Conservation (phyloP, 106 monocot genomes). For the Platanthera guangdongensis region DNA sequence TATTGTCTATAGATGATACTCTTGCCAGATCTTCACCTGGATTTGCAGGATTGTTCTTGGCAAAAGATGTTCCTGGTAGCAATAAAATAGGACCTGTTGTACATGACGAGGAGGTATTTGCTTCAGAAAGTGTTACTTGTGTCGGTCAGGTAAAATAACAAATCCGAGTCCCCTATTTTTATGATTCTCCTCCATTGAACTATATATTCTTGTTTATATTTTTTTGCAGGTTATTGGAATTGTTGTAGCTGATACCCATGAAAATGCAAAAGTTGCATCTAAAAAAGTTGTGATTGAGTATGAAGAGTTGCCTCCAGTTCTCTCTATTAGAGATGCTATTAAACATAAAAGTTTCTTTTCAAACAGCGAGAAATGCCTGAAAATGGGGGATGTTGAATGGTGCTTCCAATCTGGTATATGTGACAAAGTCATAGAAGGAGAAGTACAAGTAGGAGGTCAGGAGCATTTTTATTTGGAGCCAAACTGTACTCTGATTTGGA, state of each 20-base stretch:
- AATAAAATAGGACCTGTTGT: conserved; percentile 70
- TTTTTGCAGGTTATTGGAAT: conserved; percentile 74
- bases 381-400: conserved; percentile 69
- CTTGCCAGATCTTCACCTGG: conserved; percentile 72
- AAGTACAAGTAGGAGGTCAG: conserved; percentile 92
- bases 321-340: conserved; percentile 84
- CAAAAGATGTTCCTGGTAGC: conserved; percentile 69
- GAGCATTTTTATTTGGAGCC: conserved; percentile 99
- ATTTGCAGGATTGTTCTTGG: conserved; percentile 74
- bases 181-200: neutral
- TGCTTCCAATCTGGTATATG: conserved; percentile 65
- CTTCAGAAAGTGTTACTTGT: conserved; percentile 86
- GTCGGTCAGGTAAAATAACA: conserved; percentile 76
- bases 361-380: conserved; percentile 40
- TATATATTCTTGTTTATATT: neutral
- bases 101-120: conserved; percentile 89
- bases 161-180: conserved; percentile 3
- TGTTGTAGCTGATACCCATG: conserved; percentile 95
- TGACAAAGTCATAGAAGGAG: conserved; percentile 81
- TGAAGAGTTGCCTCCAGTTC: conserved; percentile 64
- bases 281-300: conserved; percentile 63
- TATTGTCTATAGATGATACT: conserved; percentile 76
- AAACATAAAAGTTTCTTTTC: conserved; percentile 58
- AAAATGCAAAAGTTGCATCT: conserved; percentile 87
- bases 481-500: conserved; percentile 75